phyloP scores from a whole-genome alignment of 331 rosid genomes.

The Acacia concinna region DNA sequence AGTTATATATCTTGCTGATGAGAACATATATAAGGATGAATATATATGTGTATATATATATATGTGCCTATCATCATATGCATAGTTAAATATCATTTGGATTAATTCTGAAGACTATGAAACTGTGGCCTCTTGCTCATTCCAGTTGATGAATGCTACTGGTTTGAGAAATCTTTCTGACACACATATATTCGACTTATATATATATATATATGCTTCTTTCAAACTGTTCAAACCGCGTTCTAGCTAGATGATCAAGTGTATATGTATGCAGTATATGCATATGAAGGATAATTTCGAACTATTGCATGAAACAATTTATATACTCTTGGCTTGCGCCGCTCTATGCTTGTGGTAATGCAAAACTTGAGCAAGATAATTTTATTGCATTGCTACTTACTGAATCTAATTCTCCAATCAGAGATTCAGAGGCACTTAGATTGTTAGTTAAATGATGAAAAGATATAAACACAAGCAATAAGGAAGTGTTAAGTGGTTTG shows the following conservation, averaged over 20 bases:
- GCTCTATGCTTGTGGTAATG: background rate
- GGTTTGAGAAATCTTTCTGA: conserved; percentile 2
- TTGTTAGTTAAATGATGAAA: background rate
- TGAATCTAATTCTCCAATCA: background rate
- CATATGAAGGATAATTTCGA: background rate
- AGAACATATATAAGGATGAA: conserved; percentile 26
- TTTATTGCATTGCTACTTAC: background rate
- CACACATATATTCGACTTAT: background rate
- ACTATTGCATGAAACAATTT: background rate
- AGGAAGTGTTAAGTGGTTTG: background rate
- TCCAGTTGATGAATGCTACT: background rate
- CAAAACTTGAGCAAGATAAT: conserved; percentile 7
- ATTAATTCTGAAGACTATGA: background rate
- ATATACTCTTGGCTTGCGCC: background rate
- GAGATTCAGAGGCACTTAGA: background rate
- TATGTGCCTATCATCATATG: background rate
- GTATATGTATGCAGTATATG: background rate
- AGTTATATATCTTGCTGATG: conserved; percentile 39
- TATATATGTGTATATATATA: background rate
- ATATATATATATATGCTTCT: background rate
- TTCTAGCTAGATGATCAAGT: background rate
- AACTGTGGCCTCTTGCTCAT: background rate
- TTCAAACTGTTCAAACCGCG: background rate
- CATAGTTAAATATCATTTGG: background rate
- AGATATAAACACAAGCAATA: background rate